A percentile compares a stretch with the other conserved stretches of the same genome.
These are phyloP conservation scores for Acacia acuminata DNA, from an alignment of 306 rosid genomes.

Conservation along the genomic window DNA sequence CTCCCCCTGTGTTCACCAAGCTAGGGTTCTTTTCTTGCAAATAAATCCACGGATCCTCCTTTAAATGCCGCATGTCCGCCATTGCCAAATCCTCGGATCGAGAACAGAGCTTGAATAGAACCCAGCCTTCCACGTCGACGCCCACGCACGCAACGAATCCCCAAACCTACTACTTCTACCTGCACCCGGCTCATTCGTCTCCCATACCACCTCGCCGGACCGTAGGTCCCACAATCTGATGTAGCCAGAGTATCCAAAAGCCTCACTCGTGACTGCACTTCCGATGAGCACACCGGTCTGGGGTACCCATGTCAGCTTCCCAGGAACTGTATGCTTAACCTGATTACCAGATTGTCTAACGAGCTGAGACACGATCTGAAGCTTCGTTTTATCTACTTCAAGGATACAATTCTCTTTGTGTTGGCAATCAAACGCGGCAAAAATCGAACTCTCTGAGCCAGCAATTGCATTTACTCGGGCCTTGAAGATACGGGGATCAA, in stretches of 20 bases:
- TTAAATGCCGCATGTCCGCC: no score
- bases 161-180: slow-evolving; percentile 26
- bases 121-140: no score
- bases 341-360: slow-evolving; percentile 72
- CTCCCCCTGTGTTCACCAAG: no score
- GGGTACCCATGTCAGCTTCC: slow-evolving; percentile 67
- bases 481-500: slow-evolving; percentile 80
- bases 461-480: slow-evolving; percentile 73
- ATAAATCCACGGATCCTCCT: no score
- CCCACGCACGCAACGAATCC: no score
- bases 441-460: slow-evolving; percentile 49
- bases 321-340: slow-evolving; percentile 60
- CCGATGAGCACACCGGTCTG: slow-evolving; percentile 56
- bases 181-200: slow-evolving; percentile 80
- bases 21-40: no score
- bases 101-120: no score
- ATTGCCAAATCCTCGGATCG: no score
- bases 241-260: slow-evolving; percentile 81
- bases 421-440: slow-evolving; percentile 67
- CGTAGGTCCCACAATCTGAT: slow-evolving; percentile 79
- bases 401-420: slow-evolving; percentile 74
- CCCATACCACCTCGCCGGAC: slow-evolving; percentile 77
- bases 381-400: slow-evolving; percentile 64
- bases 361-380: slow-evolving; percentile 52
- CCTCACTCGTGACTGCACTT: slow-evolving; percentile 58